phyloP scores from a whole-genome alignment of 192 early-diverging fungal species.

The Backusella circina region DNA sequence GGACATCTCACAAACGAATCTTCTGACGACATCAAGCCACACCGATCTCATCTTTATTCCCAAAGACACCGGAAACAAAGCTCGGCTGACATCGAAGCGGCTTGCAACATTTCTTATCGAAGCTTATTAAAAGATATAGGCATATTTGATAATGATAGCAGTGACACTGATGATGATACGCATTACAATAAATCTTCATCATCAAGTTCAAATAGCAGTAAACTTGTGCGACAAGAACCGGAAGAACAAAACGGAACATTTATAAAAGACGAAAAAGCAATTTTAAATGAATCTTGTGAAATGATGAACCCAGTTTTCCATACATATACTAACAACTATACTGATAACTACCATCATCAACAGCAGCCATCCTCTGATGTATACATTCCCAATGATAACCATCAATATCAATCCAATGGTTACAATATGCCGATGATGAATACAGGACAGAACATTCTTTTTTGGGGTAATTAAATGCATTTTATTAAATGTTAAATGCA shows the following conservation, averaged over 20 bases:
- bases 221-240: neutral
- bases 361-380: neutral
- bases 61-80: slow-evolving; percentile 6
- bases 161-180: neutral
- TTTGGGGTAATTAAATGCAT: slow-evolving; percentile 14
- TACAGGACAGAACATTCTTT: neutral
- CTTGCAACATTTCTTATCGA: neutral
- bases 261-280: slow-evolving; percentile 1
- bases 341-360: neutral
- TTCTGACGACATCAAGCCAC: neutral
- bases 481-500: neutral
- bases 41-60: slow-evolving; percentile 8
- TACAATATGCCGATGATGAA: neutral
- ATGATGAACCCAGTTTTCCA: neutral
- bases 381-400: neutral
- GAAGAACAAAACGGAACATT: neutral
- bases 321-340: neutral
- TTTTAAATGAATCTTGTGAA: neutral
- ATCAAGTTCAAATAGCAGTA: neutral
- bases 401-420: neutral
- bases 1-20: slow-evolving; percentile 1
- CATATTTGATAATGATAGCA: neutral
- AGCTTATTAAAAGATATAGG: slow-evolving; percentile 13
- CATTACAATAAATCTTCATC: neutral
- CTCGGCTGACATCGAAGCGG: neutral